Base-by-base conservation (phyloP, 139 green algal genomes). In the Marvania coccoides region DNA sequence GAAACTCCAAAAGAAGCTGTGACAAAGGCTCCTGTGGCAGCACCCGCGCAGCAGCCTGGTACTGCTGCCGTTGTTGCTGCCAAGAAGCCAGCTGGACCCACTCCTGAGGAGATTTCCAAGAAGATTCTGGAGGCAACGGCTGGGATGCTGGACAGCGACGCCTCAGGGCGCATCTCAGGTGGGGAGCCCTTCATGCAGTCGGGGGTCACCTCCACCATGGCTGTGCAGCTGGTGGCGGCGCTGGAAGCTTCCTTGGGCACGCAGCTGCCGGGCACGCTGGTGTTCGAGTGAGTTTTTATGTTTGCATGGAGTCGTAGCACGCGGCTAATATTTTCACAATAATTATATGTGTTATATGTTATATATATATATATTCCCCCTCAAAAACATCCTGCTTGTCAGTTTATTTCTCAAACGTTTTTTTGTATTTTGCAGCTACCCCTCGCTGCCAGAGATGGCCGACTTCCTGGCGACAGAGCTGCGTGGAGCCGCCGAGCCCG, bases 101-200 rank as follows among this genome's bases (percentile, higher is more conserved):
- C 42, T 19, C 42, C 42, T 28, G 42, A 51, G 19, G 19, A 51
- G 42, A 19, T 51, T 19, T 51, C 42, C 19, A 51, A 7, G 1
- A 12, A 14, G 3, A 40, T 63, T 24, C 3, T 19, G 5, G 23
- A 28, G 3, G 65, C 54, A 3, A 8, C 55, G 13, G 47, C 36
- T 13, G 19, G 28, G 2, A n/a, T 72, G 28, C 24, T 64, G 34
- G 47, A 37, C 9, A 45, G 55, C 5, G 33, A 45, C 1, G 34
- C 63, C 4, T 42, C 47, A 5, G 15, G n/a, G 15, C 33, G 23
- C 5, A 48, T 71, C 5, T 12, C 31, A 1, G 39, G n/a, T n/a
- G n/a, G n/a, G n/a, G 30, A 55, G 47, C 81, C 81, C 3, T 71
- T 87, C 28, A 88, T 88, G 78, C 74, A 78, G 15, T 77, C 83